Evolutionary conservation across 768 basidiomycete genomes (phyloP).

Genomic region (Panellus pusillus): DNA sequence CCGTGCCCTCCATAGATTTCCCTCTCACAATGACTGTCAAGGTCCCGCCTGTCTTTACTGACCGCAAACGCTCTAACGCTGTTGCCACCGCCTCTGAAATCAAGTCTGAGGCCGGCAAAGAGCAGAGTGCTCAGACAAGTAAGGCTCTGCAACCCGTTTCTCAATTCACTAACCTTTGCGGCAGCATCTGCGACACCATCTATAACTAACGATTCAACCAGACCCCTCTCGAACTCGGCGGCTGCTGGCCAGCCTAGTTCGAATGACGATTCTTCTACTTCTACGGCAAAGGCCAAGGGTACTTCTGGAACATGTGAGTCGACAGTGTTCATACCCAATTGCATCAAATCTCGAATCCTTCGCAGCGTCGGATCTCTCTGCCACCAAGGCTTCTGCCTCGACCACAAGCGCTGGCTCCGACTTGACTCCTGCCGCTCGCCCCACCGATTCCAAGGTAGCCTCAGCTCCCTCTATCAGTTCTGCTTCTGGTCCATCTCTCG

Average conservation of each 20-base stretch:
- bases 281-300: too few relatives aligned
- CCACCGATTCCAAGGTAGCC: too few relatives aligned
- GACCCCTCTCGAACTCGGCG: conserved; percentile 12
- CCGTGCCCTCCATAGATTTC: neutral
- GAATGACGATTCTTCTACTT: neutral
- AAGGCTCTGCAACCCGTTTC: neutral
- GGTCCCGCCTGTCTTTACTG: conserved; percentile 19
- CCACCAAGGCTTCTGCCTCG: too few relatives aligned
- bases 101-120: neutral
- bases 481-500: too few relatives aligned
- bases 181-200: conserved; percentile 2
- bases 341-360: neutral
- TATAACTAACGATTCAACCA: neutral
- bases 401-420: too few relatives aligned
- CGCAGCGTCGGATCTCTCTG: too few relatives aligned
- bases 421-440: too few relatives aligned
- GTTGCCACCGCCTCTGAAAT: too few relatives aligned
- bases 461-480: too few relatives aligned
- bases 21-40: conserved; percentile 17
- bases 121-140: neutral
- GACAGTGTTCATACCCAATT: neutral
- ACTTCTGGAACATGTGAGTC: neutral
- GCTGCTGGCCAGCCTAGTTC: conserved; percentile 18
- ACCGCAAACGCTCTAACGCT: conserved; percentile 6
- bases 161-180: neutral